These are phyloP conservation scores for Diaporthe longicolla DNA, from an alignment of 2,329 filamentous ascomycete genomes.

Conservation along the genomic window DNA sequence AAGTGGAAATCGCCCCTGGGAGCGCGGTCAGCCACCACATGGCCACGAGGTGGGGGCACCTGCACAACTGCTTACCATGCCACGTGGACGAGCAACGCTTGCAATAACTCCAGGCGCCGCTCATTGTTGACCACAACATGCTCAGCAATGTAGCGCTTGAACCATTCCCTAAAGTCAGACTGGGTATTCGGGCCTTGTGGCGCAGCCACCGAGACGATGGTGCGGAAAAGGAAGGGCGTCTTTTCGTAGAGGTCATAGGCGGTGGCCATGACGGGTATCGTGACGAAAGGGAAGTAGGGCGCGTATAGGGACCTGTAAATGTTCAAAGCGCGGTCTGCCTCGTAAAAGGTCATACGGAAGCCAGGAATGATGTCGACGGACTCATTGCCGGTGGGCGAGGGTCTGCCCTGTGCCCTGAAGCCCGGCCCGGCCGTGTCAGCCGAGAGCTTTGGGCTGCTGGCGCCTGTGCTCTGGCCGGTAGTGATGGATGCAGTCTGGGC, in stretches of 20 bases:
- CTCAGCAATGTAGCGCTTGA: slow-evolving; percentile 54
- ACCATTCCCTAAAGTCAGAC: slow-evolving; percentile 52
- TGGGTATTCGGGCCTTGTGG: slow-evolving; percentile 52
- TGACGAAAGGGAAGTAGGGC: slow-evolving; percentile 57
- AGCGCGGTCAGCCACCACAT: background rate
- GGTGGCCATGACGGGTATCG: slow-evolving; percentile 47
- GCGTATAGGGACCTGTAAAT: slow-evolving; percentile 53
- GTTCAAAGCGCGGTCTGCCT: slow-evolving; percentile 52
- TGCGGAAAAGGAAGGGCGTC: slow-evolving; percentile 56
- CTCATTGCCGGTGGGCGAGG: slow-evolving; percentile 20
- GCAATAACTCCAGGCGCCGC: slow-evolving; percentile 54
- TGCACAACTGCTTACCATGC: slow-evolving; percentile 52
- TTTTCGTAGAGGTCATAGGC: slow-evolving; percentile 51
- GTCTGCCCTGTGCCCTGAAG: slow-evolving; percentile 23
- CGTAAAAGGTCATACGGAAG: slow-evolving; percentile 51
- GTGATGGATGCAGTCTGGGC: slow-evolving; percentile 14
- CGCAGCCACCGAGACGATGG: slow-evolving; percentile 52
- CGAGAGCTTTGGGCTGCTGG: background rate
- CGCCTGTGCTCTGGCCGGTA: background rate
- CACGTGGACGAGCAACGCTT: slow-evolving; percentile 55
- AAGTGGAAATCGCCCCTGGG: slow-evolving; percentile 57
- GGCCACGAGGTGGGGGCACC: no score
- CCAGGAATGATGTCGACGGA: slow-evolving; percentile 54
- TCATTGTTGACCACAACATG: slow-evolving; percentile 56
- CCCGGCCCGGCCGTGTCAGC: slow-evolving; percentile 3